These are phyloP conservation scores for Phanerochaete carnosa DNA, from an alignment of 768 basidiomycete genomes.

Conservation along the genomic window DNA sequence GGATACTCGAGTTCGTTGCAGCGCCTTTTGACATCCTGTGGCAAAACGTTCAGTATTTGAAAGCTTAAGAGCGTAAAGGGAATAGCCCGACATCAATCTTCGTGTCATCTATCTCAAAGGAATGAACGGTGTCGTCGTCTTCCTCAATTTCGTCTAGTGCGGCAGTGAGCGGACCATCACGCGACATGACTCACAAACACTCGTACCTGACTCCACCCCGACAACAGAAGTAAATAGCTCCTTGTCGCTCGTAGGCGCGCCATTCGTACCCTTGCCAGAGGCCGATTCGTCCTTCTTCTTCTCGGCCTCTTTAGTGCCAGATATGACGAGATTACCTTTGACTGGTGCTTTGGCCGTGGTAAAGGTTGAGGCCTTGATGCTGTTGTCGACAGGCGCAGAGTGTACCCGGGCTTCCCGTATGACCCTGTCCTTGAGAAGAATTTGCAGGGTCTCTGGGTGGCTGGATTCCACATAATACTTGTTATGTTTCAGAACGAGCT, in stretches of 20 bases:
- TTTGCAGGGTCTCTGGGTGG: slow-evolving; percentile 89
- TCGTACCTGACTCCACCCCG: slow-evolving; percentile 82
- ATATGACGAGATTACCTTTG: slow-evolving; percentile 80
- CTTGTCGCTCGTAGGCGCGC: slow-evolving; percentile 46
- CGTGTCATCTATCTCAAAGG: slow-evolving; percentile 92
- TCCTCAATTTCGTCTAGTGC: slow-evolving; percentile 89
- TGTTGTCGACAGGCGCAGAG: slow-evolving; percentile 64
- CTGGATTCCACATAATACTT: slow-evolving; percentile 96
- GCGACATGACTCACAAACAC: neutral
- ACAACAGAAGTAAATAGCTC: slow-evolving; percentile 96
- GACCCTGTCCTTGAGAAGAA: slow-evolving; percentile 79
- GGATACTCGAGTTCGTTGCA: slow-evolving; percentile 97
- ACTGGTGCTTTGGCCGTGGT: slow-evolving; percentile 81
- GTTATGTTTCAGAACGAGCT: slow-evolving; percentile 97
- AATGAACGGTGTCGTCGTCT: slow-evolving; percentile 95
- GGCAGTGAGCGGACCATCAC: neutral
- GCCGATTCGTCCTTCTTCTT: slow-evolving; percentile 66
- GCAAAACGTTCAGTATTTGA: slow-evolving; percentile 3
- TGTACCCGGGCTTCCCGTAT: slow-evolving; percentile 84
- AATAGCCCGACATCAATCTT: slow-evolving; percentile 77
- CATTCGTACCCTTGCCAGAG: slow-evolving; percentile 25
- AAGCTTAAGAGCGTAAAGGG: neutral
- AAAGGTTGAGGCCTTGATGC: slow-evolving; percentile 72
- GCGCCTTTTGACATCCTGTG: slow-evolving; percentile 89
- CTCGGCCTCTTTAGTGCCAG: slow-evolving; percentile 74